Conservation (phyloP, 2,329 filamentous ascomycete genomes). For the Talaromyces sp. region DNA sequence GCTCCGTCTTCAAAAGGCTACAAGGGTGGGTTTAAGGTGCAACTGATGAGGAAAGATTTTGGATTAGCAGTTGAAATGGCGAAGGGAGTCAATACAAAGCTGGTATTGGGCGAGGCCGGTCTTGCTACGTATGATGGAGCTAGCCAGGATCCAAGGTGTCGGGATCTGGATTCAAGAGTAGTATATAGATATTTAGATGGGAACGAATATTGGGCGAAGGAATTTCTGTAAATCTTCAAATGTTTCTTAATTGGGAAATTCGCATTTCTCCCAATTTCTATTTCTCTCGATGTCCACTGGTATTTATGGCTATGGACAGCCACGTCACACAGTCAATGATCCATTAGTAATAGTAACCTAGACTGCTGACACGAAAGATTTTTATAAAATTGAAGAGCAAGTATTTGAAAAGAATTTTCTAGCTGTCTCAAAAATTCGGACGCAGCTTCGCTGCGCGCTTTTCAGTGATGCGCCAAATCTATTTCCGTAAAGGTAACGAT, state of each 20-base stretch:
- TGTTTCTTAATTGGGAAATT: background rate
- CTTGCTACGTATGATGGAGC: conserved; percentile 49
- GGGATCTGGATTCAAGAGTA: conserved; percentile 52
- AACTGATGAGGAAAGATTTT: conserved; percentile 58
- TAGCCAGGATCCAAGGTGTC: conserved; percentile 47
- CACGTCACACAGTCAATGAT: background rate
- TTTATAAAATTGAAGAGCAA: background rate
- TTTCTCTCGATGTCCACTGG: background rate
- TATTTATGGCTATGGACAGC: background rate
- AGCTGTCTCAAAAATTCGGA: background rate
- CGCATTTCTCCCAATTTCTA: background rate
- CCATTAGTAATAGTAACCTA: background rate
- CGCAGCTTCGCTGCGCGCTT: background rate
- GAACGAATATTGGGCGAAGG: conserved; percentile 44
- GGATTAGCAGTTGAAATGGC: conserved; percentile 51
- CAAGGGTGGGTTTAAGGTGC: conserved; percentile 52
- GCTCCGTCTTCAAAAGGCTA: conserved; percentile 47
- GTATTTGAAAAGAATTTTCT: background rate
- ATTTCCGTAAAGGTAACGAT: background rate
- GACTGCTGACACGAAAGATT: background rate
- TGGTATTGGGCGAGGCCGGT: conserved; percentile 47
- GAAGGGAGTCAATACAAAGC: conserved; percentile 45
- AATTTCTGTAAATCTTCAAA: background rate
- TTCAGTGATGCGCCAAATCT: background rate
- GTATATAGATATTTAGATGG: conserved; percentile 54